These are phyloP conservation scores for Trametes sanguinea DNA, from an alignment of 768 basidiomycete genomes.

Conservation along the genomic window DNA sequence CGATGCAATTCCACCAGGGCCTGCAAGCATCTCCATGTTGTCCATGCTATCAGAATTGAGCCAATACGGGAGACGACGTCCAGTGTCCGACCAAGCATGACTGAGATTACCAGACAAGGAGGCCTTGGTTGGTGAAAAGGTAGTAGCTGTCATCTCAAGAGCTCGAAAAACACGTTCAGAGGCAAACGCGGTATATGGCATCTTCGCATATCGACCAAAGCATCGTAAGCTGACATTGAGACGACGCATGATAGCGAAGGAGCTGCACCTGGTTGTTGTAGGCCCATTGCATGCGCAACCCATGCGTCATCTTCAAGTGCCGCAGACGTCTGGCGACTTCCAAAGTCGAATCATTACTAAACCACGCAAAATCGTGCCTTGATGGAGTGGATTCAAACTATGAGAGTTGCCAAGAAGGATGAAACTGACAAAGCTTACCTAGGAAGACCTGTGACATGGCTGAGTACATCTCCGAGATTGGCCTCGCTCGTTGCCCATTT, in stretches of 20 bases:
- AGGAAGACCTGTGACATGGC: slow-evolving; percentile 28
- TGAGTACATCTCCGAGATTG: slow-evolving; percentile 39
- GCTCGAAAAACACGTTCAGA: slow-evolving; percentile 43
- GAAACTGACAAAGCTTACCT: slow-evolving; percentile 28
- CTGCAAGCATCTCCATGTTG: slow-evolving; percentile 32
- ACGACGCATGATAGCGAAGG: neutral
- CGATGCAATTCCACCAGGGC: slow-evolving; percentile 48
- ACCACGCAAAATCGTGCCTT: slow-evolving; percentile 40
- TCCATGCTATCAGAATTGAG: slow-evolving; percentile 14
- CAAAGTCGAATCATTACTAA: slow-evolving; percentile 30
- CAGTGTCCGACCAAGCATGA: slow-evolving; percentile 36
- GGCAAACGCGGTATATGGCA: slow-evolving; percentile 42
- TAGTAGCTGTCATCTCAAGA: slow-evolving; percentile 44
- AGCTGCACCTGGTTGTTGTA: slow-evolving; percentile 42
- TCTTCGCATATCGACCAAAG: neutral
- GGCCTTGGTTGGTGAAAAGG: slow-evolving; percentile 39
- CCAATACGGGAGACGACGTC: slow-evolving; percentile 37
- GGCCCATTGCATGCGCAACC: slow-evolving; percentile 39
- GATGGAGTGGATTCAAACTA: neutral
- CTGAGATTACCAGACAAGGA: slow-evolving; percentile 34
- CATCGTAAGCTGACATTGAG: slow-evolving; percentile 30
- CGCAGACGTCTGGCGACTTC: slow-evolving; percentile 31
- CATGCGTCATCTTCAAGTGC: slow-evolving; percentile 36
- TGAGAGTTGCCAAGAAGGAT: neutral
- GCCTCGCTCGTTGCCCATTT: slow-evolving; percentile 41